Percentiles rank a stretch among this genome's conserved stretches.
Conservation (phyloP, 768 basidiomycete genomes). For the Dacryopinax primogenitus region DNA sequence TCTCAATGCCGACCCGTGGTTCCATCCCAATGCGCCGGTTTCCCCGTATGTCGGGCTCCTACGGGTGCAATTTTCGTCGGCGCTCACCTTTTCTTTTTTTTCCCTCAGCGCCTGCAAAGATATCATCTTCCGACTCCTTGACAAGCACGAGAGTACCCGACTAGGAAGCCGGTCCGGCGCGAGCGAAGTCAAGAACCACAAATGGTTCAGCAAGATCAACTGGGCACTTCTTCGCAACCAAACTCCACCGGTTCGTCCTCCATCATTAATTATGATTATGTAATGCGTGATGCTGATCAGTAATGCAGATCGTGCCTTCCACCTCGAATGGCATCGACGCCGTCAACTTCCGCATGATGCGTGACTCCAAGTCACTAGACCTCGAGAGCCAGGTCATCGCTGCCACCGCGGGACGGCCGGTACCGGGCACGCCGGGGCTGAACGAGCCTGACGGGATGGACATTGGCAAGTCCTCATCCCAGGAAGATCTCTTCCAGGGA, state of each 20-base stretch:
- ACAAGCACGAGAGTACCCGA: conserved; percentile 81
- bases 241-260: conserved; percentile 68
- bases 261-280: conserved; percentile 13
- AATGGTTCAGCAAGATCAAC: conserved; percentile 92
- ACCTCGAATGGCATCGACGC: conserved; percentile 68
- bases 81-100: conserved; percentile 14
- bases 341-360: conserved; percentile 78
- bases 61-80: conserved; percentile 16
- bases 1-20: conserved; percentile 68
- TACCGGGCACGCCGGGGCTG: conserved; percentile 32
- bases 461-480: conserved; percentile 25
- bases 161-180: conserved; percentile 88
- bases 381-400: conserved; percentile 40
- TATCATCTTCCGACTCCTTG: conserved; percentile 69
- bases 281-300: conserved; percentile 3
- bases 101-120: conserved; percentile 68
- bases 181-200: conserved; percentile 96
- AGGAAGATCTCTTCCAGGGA: conserved; percentile 64
- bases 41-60: conserved; percentile 37
- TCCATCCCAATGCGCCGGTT: conserved; percentile 73
- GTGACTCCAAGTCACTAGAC: conserved; percentile 84
- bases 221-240: conserved; percentile 92
- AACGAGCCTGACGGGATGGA: conserved; percentile 36
- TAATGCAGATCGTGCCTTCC: conserved; percentile 61
- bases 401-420: conserved; percentile 26